A percentile compares a stretch with the other conserved stretches of the same genome.
phyloP scores from a whole-genome alignment of 345 rosid species.

The Salix udensis region DNA sequence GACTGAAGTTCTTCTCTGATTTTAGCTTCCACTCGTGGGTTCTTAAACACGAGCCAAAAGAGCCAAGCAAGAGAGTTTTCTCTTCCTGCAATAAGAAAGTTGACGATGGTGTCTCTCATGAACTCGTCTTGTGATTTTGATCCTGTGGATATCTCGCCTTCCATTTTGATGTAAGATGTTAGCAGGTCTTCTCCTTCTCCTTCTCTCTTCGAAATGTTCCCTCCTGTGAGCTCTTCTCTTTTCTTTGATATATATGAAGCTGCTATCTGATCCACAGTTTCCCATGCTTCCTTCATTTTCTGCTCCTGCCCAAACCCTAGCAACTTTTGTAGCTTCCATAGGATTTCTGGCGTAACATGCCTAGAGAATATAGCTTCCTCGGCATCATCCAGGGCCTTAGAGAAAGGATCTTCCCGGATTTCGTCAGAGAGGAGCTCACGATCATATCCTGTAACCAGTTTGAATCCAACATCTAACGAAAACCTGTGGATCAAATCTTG shows the following conservation, averaged over 20 bases:
- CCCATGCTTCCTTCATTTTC: slow-evolving; percentile 42
- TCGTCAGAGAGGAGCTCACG: slow-evolving; percentile 49
- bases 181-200: slow-evolving; percentile 42
- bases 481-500: slow-evolving; percentile 58
- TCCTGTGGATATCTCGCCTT: slow-evolving; percentile 8
- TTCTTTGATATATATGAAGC: slow-evolving; percentile 39
- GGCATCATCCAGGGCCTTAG: slow-evolving; percentile 48
- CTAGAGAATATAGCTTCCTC: slow-evolving; percentile 55
- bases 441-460: slow-evolving; percentile 50
- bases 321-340: slow-evolving; percentile 65
- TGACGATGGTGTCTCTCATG: slow-evolving; percentile 54
- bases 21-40: slow-evolving; percentile 28
- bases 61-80: slow-evolving; percentile 68
- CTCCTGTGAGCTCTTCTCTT: slow-evolving; percentile 23
- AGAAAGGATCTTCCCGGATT: slow-evolving; percentile 37
- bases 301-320: slow-evolving; percentile 57
- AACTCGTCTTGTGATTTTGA: slow-evolving; percentile 39
- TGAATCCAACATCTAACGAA: slow-evolving; percentile 51
- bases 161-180: slow-evolving; percentile 36
- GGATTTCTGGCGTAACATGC: slow-evolving; percentile 43
- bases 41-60: slow-evolving; percentile 52
- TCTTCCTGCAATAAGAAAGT: slow-evolving; percentile 69
- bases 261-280: slow-evolving; percentile 31
- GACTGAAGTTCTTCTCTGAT: slow-evolving; percentile 38
- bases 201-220: slow-evolving; percentile 1